Percentiles rank a stretch among this genome's conserved stretches.
These are phyloP conservation scores for Suillus variegatus DNA, from an alignment of 768 basidiomycete species.

Conservation along the genomic window DNA sequence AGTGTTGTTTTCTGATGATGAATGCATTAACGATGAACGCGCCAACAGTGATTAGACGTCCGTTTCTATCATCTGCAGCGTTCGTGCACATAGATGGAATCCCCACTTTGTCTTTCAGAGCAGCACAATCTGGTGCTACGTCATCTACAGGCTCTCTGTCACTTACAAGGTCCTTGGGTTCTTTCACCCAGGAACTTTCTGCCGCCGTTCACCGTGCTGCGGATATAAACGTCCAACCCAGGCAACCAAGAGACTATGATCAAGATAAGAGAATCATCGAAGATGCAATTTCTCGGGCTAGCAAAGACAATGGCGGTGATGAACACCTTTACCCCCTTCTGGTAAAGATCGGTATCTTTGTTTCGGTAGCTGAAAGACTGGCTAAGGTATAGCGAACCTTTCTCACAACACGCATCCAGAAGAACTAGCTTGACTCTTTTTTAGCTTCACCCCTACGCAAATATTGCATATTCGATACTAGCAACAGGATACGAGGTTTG, in stretches of 20 bases:
- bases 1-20: not conserved
- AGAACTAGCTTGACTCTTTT: not conserved
- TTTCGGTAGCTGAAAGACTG: conserved; percentile 4
- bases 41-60: not conserved
- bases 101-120: conserved; percentile 1
- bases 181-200: conserved; percentile 1
- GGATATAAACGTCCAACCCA: not conserved
- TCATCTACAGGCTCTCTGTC: not conserved
- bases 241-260: not conserved
- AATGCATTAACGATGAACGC: not conserved
- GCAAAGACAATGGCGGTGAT: not conserved
- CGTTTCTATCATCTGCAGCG: not conserved
- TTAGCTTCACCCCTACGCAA: conserved; percentile 17
- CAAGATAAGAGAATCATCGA: not conserved
- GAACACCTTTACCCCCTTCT: conserved; percentile 6
- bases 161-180: not conserved
- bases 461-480: conserved; percentile 10
- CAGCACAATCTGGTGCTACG: not conserved
- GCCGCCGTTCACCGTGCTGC: not conserved
- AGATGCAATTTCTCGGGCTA: not conserved
- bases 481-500: conserved; percentile 7
- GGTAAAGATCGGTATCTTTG: conserved; percentile 12
- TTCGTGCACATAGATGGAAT: not conserved
- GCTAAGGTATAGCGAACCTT: conserved; percentile 1
- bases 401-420: not conserved